Base-by-base conservation (phyloP, 1,139 yeast genomes). In the Yamadazyma friedrichii region DNA sequence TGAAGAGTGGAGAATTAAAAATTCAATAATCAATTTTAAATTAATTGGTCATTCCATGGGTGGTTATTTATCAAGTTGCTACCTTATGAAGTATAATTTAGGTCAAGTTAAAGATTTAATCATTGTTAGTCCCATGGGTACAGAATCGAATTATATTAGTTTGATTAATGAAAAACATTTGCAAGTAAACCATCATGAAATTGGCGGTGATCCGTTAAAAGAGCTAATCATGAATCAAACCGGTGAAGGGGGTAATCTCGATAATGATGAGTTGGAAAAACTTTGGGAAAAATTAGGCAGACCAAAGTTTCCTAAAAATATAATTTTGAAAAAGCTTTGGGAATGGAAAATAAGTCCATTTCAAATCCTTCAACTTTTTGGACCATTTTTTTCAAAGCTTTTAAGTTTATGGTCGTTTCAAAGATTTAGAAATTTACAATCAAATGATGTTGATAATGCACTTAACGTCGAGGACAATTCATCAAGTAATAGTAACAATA, bases 11-110 rank as follows among this genome's bases (percentile, higher is more conserved):
- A 54, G 77, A 25, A 31, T 44, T 2, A 43, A 44, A 22, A 50
- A 69, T 29, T 43, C 54, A 0, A 50, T 70, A 10, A 41, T 43
- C 1, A 43, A 46, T 1, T 70, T 70, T 47, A 62, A 64, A 37
- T 49, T 71, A 8, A 59, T 70, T 33, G 67, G 60, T 27, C 77
- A 71, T 49, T 69, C 76, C 2, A 70, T 71, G 76, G 77, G 77
- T 5, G 76, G 70, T 1, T 71, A 71, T 45, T 51, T 71, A 24
- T 55, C 66, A 9, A 55, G 71, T 40, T 67, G 74, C 46, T 71
- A 70, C 45, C 50, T 69, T 22, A 57, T 70, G 70, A 70, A 70
- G 47, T 68, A 68, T 46, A 65, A 66, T 42, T 52, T 56, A 30
- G 38, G 41, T 24, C 48, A 44, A 9, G 74, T 70, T 1, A 51